These are phyloP conservation scores for Termitomyces sp. DNA, from an alignment of 1,284 basidiomycete genomes.

Conservation along the genomic window DNA sequence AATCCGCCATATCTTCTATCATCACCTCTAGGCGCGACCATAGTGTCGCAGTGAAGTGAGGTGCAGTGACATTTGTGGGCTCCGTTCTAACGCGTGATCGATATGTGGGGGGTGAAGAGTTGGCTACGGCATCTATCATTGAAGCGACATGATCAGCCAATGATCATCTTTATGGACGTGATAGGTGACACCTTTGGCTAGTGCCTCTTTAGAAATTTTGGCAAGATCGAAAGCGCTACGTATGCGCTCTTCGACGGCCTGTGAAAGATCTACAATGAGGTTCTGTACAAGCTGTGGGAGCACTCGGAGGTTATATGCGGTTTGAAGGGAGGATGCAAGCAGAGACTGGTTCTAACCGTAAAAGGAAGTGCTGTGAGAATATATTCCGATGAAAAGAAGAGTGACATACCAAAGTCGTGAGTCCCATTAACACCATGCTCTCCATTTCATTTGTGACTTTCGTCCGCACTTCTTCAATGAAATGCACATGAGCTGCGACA, in stretches of 20 bases:
- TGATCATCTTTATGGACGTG: not conserved
- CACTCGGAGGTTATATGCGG: constrained; percentile 86
- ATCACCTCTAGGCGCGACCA: constrained; percentile 82
- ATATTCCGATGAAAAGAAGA: not conserved
- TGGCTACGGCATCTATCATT: constrained; percentile 32
- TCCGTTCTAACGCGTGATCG: constrained; percentile 80
- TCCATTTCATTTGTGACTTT: constrained; percentile 84
- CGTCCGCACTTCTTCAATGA: constrained; percentile 65
- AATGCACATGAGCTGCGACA: constrained; percentile 63
- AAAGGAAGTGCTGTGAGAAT: not conserved
- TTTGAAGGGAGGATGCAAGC: constrained; percentile 89
- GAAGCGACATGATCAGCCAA: constrained; percentile 2
- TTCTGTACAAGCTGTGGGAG: constrained; percentile 81
- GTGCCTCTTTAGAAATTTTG: constrained; percentile 78
- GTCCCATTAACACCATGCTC: constrained; percentile 74
- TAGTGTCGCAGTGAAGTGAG: constrained; percentile 76
- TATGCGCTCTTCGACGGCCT: constrained; percentile 80
- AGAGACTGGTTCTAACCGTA: constrained; percentile 74
- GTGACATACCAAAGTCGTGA: constrained; percentile 61
- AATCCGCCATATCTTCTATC: constrained; percentile 85
- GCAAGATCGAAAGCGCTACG: constrained; percentile 81
- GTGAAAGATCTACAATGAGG: constrained; percentile 76
- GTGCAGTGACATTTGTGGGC: constrained; percentile 76
- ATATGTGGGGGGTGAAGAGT: constrained; percentile 45
- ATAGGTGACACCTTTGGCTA: constrained; percentile 57